A percentile compares a stretch with the other conserved stretches of the same genome.
Evolutionary conservation across 2,329 filamentous ascomycete species (phyloP).

Genomic region (Daldinia sp.): DNA sequence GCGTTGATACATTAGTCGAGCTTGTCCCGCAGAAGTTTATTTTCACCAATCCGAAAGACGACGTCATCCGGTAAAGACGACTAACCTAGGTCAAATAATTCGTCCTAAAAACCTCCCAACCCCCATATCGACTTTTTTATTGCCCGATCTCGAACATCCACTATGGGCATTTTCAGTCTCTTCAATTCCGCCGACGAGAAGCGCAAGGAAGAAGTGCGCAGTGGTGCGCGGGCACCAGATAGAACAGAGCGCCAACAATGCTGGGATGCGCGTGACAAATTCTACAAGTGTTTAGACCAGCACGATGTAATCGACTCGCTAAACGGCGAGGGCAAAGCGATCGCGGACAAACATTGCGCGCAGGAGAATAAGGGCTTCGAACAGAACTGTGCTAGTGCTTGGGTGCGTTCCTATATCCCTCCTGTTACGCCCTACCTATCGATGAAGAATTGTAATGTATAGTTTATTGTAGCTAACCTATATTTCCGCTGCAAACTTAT

Average conservation of each 20-base stretch:
- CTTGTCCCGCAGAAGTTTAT: constrained; percentile 4
- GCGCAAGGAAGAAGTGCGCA: constrained; percentile 63
- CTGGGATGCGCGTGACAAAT: constrained; percentile 88
- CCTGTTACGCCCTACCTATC: neutral
- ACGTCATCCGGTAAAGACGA: constrained; percentile 7
- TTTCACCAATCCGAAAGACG: constrained; percentile 4
- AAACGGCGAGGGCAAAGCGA: constrained; percentile 59
- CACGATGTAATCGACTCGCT: constrained; percentile 82
- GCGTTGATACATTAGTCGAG: constrained; percentile 18
- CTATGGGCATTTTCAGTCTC: constrained; percentile 61
- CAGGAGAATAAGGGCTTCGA: constrained; percentile 74
- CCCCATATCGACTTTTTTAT: neutral
- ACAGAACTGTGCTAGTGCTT: constrained; percentile 84
- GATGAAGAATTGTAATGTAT: neutral
- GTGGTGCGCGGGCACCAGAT: constrained; percentile 77
- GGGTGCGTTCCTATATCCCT: constrained; percentile 68
- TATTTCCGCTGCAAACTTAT: constrained; percentile 12
- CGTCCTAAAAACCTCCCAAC: neutral
- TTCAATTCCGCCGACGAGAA: constrained; percentile 53
- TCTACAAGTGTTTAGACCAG: constrained; percentile 87
- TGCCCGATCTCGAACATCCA: constrained; percentile 5
- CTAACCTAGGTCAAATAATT: neutral
- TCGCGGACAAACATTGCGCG: constrained; percentile 64
- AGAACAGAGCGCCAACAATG: constrained; percentile 82
- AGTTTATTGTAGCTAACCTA: neutral